A percentile compares a stretch with the other conserved stretches of the same genome.
Evolutionary conservation across 768 basidiomycete species (phyloP).

Genomic region (Suillus variegatus): DNA sequence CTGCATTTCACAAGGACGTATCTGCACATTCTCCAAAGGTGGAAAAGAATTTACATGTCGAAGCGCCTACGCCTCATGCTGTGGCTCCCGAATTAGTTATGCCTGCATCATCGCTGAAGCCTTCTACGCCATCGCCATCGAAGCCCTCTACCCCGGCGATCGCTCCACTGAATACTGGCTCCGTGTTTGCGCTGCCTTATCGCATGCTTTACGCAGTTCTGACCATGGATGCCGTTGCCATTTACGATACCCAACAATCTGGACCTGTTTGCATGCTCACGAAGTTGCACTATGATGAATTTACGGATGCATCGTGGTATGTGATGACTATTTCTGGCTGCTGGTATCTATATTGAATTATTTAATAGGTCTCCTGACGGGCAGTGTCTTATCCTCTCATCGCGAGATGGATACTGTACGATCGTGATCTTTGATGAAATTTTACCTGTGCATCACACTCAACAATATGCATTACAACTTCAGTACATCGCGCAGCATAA

Average conservation of each 20-base stretch:
- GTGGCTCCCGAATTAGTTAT: constrained; percentile 14
- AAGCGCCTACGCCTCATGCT: constrained; percentile 9
- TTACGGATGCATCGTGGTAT: constrained; percentile 95
- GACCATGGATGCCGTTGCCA: constrained; percentile 92
- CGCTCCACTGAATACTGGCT: constrained; percentile 48
- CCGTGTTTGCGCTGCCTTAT: constrained; percentile 89
- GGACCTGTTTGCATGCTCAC: constrained; percentile 89
- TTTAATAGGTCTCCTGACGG: constrained; percentile 91
- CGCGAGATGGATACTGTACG: constrained; percentile 97
- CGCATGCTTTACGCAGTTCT: constrained; percentile 94
- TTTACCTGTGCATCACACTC: constrained; percentile 82
- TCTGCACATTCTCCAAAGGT: constrained; percentile 9
- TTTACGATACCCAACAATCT: constrained; percentile 97
- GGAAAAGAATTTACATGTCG: constrained; percentile 1
- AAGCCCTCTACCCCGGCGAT: constrained; percentile 30
- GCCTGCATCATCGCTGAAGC: constrained; percentile 12
- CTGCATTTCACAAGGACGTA: constrained; percentile 19
- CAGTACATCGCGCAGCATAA: constrained; percentile 89
- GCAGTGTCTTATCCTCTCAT: constrained; percentile 86
- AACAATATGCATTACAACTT: constrained; percentile 88
- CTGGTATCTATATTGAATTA: constrained; percentile 10
- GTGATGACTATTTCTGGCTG: constrained; percentile 31
- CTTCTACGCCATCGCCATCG: constrained; percentile 13
- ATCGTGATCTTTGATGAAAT: constrained; percentile 95
- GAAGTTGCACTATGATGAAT: constrained; percentile 96